Conservation (phyloP, 768 basidiomycete species). For the Clitopilus hobsonii region DNA sequence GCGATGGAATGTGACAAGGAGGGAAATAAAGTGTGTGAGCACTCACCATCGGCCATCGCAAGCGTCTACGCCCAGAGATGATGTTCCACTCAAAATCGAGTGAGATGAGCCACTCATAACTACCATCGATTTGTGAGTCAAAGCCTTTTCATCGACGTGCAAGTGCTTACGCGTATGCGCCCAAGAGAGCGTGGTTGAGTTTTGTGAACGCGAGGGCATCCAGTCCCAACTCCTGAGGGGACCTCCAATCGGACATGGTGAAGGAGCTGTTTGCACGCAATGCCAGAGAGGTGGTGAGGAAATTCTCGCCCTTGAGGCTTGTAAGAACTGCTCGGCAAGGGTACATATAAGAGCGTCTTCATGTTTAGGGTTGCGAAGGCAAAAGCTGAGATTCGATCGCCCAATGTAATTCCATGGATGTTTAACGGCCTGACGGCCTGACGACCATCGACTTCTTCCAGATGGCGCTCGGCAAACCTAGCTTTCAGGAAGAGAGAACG, state of each 20-base stretch:
- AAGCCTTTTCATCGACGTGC: background rate
- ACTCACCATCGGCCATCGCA: conserved; percentile 69
- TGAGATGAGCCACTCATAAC: conserved; percentile 63
- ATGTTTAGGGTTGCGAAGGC: background rate
- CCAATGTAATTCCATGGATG: background rate
- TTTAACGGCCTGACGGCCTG: background rate
- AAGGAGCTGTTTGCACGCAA: background rate
- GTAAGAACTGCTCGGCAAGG: background rate
- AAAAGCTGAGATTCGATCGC: background rate
- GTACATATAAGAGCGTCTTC: background rate
- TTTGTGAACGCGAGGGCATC: conserved; percentile 43
- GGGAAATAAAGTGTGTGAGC: conserved; percentile 6
- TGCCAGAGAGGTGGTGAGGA: background rate
- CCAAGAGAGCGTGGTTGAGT: conserved; percentile 56
- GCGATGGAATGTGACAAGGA: background rate
- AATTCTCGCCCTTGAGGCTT: background rate
- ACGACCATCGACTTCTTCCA: background rate
- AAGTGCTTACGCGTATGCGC: conserved; percentile 45
- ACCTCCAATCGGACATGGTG: conserved; percentile 53
- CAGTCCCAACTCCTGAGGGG: conserved; percentile 38
- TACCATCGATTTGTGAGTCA: conserved; percentile 15
- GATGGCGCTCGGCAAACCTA: background rate
- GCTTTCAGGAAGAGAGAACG: background rate
- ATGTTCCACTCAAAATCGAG: conserved; percentile 62
- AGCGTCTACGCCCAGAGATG: conserved; percentile 48